phyloP scores from a whole-genome alignment of 345 rosid species.

The Camelina hispida region DNA sequence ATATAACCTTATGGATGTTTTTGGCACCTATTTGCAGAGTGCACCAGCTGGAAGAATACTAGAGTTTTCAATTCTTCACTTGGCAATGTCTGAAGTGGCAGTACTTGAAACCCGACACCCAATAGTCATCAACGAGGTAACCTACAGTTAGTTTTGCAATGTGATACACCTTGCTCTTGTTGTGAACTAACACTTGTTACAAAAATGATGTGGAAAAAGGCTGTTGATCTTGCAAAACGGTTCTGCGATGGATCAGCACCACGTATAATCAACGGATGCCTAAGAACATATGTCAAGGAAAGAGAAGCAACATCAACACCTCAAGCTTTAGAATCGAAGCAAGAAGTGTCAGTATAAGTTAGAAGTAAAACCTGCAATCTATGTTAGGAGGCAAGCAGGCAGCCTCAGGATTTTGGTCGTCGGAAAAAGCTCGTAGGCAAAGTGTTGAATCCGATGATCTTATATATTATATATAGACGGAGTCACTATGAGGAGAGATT shows the following conservation, averaged over 20 bases:
- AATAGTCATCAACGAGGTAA: conserved; percentile 94
- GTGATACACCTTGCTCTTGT: not conserved
- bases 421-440: conserved; percentile 28
- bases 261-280: conserved; percentile 89
- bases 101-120: conserved; percentile 86
- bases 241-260: conserved; percentile 97
- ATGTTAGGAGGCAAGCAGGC: conserved; percentile 35
- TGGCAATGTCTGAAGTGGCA: conserved; percentile 93
- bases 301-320: conserved; percentile 38
- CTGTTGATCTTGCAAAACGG: conserved; percentile 95
- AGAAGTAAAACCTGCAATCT: conserved; percentile 22
- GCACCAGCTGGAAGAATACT: conserved; percentile 86
- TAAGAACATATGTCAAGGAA: conserved; percentile 81
- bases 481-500: conserved; percentile 18
- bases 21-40: conserved; percentile 53
- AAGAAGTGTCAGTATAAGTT: conserved; percentile 43
- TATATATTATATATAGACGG: conserved; percentile 25
- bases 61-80: conserved; percentile 87
- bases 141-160: conserved; percentile 5
- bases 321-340: conserved; percentile 45
- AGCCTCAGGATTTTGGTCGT: conserved; percentile 40
- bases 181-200: conserved; percentile 32
- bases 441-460: conserved; percentile 27
- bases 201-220: conserved; percentile 51
- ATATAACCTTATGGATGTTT: conserved; percentile 13